phyloP scores from a whole-genome alignment of 164 flowering plant species.

The Houttuynia cordata region DNA sequence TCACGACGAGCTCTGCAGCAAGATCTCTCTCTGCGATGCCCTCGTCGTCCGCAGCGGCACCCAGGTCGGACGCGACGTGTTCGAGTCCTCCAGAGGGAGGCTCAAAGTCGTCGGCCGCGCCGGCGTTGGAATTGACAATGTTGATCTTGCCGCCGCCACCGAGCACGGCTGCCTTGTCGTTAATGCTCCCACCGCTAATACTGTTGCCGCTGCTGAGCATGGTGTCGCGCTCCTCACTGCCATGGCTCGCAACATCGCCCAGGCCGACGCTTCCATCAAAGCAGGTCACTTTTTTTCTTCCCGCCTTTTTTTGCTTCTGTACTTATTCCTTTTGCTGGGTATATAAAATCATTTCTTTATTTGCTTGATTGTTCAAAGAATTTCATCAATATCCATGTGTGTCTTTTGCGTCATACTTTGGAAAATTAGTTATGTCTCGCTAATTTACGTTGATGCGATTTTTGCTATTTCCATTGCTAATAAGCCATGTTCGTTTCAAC shows the following conservation, averaged over 20 bases:
- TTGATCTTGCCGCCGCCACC: constrained; percentile 75
- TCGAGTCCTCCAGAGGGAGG: constrained; percentile 59
- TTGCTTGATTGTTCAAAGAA: no score
- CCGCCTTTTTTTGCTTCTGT: neutral
- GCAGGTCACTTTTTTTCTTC: constrained; percentile 29
- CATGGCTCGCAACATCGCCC: constrained; percentile 75
- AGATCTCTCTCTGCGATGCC: constrained; percentile 91
- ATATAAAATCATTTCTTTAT: neutral
- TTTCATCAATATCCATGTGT: no score
- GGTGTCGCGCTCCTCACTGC: constrained; percentile 72
- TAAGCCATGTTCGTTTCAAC: no score
- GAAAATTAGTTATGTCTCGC: no score
- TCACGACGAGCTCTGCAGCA: constrained; percentile 73
- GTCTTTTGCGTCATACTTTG: no score
- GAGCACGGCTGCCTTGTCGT: constrained; percentile 81
- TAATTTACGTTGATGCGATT: no score
- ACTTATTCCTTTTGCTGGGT: no score
- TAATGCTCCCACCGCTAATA: constrained; percentile 82
- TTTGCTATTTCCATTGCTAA: no score
- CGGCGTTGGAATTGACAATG: constrained; percentile 84
- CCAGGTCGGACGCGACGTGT: constrained; percentile 67
- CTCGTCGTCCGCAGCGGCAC: constrained; percentile 80
- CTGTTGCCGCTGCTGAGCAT: constrained; percentile 91
- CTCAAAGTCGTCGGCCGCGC: constrained; percentile 82
- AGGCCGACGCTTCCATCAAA: constrained; percentile 75